phyloP scores from a whole-genome alignment of 2,329 filamentous ascomycete species.

The Shiraia sp. region DNA sequence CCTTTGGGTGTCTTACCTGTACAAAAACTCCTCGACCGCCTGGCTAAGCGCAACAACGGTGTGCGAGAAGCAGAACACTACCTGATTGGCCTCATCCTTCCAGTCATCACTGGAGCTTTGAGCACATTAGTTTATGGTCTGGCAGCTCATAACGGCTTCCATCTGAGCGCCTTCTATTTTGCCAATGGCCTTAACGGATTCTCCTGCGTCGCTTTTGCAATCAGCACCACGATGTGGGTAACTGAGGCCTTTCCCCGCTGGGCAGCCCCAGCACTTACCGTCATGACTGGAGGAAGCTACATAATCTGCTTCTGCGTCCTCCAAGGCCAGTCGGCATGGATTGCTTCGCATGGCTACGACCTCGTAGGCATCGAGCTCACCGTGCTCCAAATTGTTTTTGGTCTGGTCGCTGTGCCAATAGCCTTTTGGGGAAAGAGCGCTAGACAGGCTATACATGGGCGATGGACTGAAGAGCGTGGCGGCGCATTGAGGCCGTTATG shows the following conservation, averaged over 20 bases:
- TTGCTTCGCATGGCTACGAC: background rate
- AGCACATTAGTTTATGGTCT: constrained; percentile 32
- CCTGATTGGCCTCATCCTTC: constrained; percentile 31
- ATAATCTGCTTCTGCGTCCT: too few relatives aligned
- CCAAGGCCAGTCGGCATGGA: background rate
- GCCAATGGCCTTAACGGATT: constrained; percentile 36
- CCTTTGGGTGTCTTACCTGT: constrained; percentile 13
- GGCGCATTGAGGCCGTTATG: background rate
- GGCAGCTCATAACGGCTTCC: constrained; percentile 20
- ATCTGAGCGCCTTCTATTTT: constrained; percentile 21
- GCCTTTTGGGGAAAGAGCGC: background rate
- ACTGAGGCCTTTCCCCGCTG: constrained; percentile 39
- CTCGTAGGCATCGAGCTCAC: background rate
- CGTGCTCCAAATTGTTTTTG: background rate
- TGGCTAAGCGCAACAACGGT: constrained; percentile 30
- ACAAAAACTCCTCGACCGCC: constrained; percentile 16
- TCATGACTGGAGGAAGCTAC: constrained; percentile 22
- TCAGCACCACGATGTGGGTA: constrained; percentile 35
- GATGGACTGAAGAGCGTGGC: background rate
- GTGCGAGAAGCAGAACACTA: constrained; percentile 39
- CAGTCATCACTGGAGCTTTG: constrained; percentile 25
- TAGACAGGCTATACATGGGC: background rate
- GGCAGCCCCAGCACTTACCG: constrained; percentile 34
- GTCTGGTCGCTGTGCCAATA: background rate
- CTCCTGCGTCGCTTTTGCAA: constrained; percentile 26